A percentile compares a stretch with the other conserved stretches of the same genome.
These are phyloP conservation scores for Striga hermonthica DNA, from an alignment of 305 asterid species.

Conservation along the genomic window DNA sequence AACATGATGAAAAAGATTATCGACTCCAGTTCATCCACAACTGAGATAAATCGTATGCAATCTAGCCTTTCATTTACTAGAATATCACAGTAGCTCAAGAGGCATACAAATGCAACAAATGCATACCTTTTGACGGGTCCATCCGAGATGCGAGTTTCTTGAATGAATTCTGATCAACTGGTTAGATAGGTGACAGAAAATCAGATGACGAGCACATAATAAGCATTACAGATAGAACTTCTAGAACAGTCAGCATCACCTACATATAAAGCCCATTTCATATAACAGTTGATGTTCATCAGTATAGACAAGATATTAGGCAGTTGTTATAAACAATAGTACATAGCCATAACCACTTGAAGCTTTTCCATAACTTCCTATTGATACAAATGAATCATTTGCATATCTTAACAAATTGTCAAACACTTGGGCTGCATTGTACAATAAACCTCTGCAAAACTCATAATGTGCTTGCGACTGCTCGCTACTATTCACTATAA, in stretches of 20 bases:
- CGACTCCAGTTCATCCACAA: conserved; percentile 6
- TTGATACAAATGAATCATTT: not conserved
- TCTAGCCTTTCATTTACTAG: conserved; percentile 4
- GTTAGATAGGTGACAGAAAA: conserved; percentile 31
- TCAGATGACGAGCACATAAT: conserved; percentile 25
- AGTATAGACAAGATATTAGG: not conserved
- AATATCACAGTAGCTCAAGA: conserved; percentile 20
- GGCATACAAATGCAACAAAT: conserved; percentile 19
- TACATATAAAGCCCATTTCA: conserved; percentile 8
- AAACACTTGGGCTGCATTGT: no score
- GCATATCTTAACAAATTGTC: not conserved
- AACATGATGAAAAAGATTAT: conserved; percentile 23
- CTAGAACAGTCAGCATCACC: conserved; percentile 2
- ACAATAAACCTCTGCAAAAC: not conserved
- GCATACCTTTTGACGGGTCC: conserved; percentile 97
- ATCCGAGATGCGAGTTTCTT: conserved; percentile 66
- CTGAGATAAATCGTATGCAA: not conserved
- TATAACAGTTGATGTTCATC: not conserved
- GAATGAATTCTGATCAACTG: conserved; percentile 89
- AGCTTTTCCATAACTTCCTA: no score
- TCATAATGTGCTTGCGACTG: conserved; percentile 1
- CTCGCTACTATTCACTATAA: conserved; percentile 17
- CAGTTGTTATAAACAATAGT: not conserved
- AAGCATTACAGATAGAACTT: conserved; percentile 1
- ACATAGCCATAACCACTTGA: not conserved